Conservation (phyloP, 345 rosid species). For the Rhodamnia argentea region DNA sequence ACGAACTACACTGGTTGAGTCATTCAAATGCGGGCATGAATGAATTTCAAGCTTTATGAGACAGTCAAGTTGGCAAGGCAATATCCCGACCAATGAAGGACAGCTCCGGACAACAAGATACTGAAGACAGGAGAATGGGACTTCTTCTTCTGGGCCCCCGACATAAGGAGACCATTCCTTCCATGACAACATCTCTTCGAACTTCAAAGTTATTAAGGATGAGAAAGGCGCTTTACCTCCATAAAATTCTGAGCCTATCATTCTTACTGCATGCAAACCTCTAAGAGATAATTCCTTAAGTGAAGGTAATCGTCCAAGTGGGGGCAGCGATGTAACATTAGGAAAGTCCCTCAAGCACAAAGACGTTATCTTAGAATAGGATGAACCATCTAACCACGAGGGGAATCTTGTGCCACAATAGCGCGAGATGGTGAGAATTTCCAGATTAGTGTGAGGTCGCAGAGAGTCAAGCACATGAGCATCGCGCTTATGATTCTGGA, state of each 20-base stretch:
- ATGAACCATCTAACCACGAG: background rate
- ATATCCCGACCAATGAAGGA: background rate
- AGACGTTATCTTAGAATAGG: background rate
- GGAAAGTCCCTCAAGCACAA: background rate
- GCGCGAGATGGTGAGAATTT: background rate
- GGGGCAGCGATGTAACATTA: accelerated
- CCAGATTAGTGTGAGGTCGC: background rate
- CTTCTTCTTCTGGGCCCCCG: background rate
- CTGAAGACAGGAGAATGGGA: background rate
- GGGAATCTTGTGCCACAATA: background rate
- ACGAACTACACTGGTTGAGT: accelerated
- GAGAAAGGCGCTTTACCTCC: background rate
- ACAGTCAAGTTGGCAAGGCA: background rate
- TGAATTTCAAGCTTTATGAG: background rate
- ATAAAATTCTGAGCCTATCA: background rate
- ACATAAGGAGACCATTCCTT: background rate
- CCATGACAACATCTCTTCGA: background rate
- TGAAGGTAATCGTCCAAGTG: background rate
- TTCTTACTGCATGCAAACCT: background rate
- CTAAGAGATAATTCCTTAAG: background rate
- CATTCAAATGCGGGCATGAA: background rate
- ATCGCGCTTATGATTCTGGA: accelerated
- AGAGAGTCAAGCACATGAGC: accelerated
- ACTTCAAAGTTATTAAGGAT: background rate
- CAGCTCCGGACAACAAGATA: background rate